Percentiles rank a stretch among this genome's conserved stretches.
phyloP scores from a whole-genome alignment of 768 basidiomycete species.

The Amanita pallidorosea region DNA sequence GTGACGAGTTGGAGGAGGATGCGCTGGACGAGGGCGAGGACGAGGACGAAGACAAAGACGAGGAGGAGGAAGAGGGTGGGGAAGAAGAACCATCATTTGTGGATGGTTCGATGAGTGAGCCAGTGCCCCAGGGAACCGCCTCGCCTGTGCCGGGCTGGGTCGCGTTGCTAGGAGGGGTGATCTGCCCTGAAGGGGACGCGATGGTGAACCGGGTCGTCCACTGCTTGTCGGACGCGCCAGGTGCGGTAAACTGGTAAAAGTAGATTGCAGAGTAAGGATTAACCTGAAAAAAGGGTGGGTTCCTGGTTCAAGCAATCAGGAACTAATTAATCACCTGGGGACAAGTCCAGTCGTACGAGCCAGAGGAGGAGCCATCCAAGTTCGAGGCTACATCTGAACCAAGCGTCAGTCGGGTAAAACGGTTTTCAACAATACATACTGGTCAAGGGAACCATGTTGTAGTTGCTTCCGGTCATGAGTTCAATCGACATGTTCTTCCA shows the following conservation, averaged over 20 bases:
- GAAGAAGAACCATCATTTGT: too few species aligned
- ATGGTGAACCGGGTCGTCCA: conserved; percentile 81
- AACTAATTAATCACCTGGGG: conserved; percentile 38
- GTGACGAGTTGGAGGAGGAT: not conserved
- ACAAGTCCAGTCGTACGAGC: conserved; percentile 49
- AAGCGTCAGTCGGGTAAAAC: not conserved
- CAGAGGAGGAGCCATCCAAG: conserved; percentile 49
- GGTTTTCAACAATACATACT: conserved; percentile 30
- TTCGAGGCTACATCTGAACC: conserved; percentile 48
- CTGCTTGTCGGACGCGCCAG: conserved; percentile 23
- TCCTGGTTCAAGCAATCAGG: not conserved
- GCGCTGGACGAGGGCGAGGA: conserved; percentile 3
- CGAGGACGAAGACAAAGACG: not conserved
- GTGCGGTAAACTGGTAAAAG: conserved; percentile 68
- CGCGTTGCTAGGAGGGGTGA: conserved; percentile 36
- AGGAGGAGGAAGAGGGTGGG: not conserved
- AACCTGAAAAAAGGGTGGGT: conserved; percentile 30
- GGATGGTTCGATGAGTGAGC: conserved; percentile 36
- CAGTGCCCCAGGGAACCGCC: conserved; percentile 57
- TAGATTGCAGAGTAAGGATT: conserved; percentile 56
- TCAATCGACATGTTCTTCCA: conserved; percentile 72
- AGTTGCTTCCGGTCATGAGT: conserved; percentile 74
- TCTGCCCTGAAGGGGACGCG: conserved; percentile 34
- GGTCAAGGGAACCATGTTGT: conserved; percentile 53
- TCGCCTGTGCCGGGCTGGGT: conserved; percentile 43